Percentiles rank a stretch among this genome's conserved stretches.
These are phyloP conservation scores for Macrolepiota fuliginosa DNA, from an alignment of 768 basidiomycete species.

Conservation along the genomic window DNA sequence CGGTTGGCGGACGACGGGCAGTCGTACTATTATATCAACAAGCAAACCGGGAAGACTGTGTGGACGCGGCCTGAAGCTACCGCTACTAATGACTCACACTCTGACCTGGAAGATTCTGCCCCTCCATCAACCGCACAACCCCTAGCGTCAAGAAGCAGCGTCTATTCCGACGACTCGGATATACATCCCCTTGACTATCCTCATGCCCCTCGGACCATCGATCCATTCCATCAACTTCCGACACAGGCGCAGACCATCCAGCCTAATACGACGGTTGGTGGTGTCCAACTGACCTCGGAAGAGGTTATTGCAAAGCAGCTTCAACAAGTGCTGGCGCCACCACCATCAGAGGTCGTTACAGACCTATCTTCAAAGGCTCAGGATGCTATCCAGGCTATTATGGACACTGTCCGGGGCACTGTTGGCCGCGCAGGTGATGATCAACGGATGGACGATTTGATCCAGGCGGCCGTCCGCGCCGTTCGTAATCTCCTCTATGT, in stretches of 20 bases:
- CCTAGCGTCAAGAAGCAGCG: slow-evolving; percentile 40
- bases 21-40: slow-evolving; percentile 80
- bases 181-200: slow-evolving; percentile 49
- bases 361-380: slow-evolving; percentile 61
- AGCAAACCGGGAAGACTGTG: slow-evolving; percentile 58
- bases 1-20: slow-evolving; percentile 80
- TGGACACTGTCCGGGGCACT: slow-evolving; percentile 55
- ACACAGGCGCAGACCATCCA: slow-evolving; percentile 13
- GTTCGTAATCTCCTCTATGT: slow-evolving; percentile 78
- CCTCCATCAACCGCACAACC: slow-evolving; percentile 29
- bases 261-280: slow-evolving; percentile 19
- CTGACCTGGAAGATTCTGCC: slow-evolving; percentile 23
- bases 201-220: slow-evolving; percentile 23
- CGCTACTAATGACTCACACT: slow-evolving; percentile 15
- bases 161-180: slow-evolving; percentile 81
- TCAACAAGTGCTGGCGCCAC: slow-evolving; percentile 56
- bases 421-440: slow-evolving; percentile 50
- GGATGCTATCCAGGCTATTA: slow-evolving; percentile 58
- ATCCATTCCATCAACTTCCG: slow-evolving; percentile 14
- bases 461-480: slow-evolving; percentile 61
- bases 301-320: slow-evolving; percentile 67
- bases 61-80: slow-evolving; percentile 64
- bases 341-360: slow-evolving; percentile 55
- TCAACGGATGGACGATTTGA: slow-evolving; percentile 57
- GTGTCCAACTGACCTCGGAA: slow-evolving; percentile 56